Base-by-base conservation (phyloP, 2,329 filamentous ascomycete species). In the Pseudogymnoascus sp. region DNA sequence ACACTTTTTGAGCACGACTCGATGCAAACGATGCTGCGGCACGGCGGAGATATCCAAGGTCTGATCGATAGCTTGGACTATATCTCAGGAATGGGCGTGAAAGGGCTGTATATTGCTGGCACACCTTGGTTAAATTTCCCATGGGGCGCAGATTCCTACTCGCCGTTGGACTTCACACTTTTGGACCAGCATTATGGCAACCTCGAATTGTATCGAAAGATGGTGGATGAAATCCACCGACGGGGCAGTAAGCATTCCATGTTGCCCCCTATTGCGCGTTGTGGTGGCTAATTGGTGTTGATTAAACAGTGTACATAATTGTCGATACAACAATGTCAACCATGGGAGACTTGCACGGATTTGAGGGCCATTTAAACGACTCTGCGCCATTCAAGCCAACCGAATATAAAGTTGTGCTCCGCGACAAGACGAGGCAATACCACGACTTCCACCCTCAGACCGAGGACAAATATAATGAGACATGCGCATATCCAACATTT, bases 241-340 rank as follows among this genome's bases (percentile, higher is more conserved):
- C 77, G 81, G 35, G 80, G 77, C 58, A 87, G 47, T 58, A 58
- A 59, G 47, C 16, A 30, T 28, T 20, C 41, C 50, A 18, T 30
- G 9, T 28, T 61, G 4, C 11, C 16, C 12, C 39, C 18, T 8
- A 38, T 28, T 34, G 30, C 28, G 28, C 6, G 25, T 54, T 25
- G 38, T 35, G 32, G 20, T 34, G 34, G 28, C 60, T 58, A 41
- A 58, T 41, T 28, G 9, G n/a, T 14, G 47, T 11, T 37, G 32
- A 14, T 61, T 18, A 14, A 16, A 25, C 16, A 60, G 59, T 87
- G 83, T 86, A 85, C 72, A 81, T 87, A 54, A 74, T 87, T 39
- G 71, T 87, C 62, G 84, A 87, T 69, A 86, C 86, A 66, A 87
- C 85, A 2, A 78, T 87, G 69, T 79, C 81, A 50, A 88, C 84